Evolutionary conservation across 108 stramenopile species (phyloP).

Genomic region (Cylindrotheca closterium): DNA sequence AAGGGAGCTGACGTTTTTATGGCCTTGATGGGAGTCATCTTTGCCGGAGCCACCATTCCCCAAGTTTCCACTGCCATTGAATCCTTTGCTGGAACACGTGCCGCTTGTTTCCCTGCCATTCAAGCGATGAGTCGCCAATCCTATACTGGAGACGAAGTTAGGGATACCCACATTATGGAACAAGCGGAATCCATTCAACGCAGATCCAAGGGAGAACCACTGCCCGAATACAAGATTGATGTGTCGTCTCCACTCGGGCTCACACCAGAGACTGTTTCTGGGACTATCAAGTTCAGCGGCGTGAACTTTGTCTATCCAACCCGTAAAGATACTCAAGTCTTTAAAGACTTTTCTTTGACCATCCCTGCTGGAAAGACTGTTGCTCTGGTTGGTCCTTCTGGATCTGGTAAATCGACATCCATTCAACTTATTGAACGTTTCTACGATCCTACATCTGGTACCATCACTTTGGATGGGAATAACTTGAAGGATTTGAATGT

Average conservation of each 20-base stretch:
- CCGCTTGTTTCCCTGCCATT: constrained; percentile 45
- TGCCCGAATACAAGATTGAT: constrained; percentile 53
- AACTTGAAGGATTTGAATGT: constrained; percentile 70
- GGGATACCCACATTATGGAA: constrained; percentile 11
- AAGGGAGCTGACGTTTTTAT: constrained; percentile 41
- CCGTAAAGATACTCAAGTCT: constrained; percentile 40
- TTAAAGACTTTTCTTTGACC: constrained; percentile 51
- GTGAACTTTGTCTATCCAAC: constrained; percentile 66
- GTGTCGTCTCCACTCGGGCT: constrained; percentile 45
- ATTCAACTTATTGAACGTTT: constrained; percentile 74
- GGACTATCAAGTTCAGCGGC: constrained; percentile 50
- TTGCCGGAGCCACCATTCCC: constrained; percentile 39
- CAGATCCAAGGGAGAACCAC: not conserved
- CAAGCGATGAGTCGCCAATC: constrained; percentile 34
- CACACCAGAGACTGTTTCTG: constrained; percentile 37
- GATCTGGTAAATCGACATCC: constrained; percentile 66
- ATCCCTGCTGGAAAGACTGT: constrained; percentile 63
- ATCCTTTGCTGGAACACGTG: constrained; percentile 34
- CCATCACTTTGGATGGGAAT: constrained; percentile 67
- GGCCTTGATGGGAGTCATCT: constrained; percentile 47
- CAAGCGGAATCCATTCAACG: constrained; percentile 5
- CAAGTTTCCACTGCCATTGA: constrained; percentile 47
- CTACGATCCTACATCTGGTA: constrained; percentile 70
- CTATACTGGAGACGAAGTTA: constrained; percentile 3
- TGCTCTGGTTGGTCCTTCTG: constrained; percentile 68